Base-by-base conservation (phyloP, 2,329 filamentous ascomycete genomes). In the Thelonectria olida region DNA sequence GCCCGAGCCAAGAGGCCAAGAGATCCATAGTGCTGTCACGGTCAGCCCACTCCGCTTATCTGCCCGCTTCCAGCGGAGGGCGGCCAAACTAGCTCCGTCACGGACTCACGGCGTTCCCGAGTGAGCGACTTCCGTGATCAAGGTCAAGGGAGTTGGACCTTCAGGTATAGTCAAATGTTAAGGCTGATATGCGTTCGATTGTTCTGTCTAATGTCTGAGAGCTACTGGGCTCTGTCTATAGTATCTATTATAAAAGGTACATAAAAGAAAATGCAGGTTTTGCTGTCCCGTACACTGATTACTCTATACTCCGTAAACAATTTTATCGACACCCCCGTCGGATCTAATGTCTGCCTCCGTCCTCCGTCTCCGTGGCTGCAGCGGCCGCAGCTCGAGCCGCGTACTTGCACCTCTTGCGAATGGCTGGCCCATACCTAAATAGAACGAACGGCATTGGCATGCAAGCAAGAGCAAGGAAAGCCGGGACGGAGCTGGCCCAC, bases 391-490 rank as follows among this genome's bases (percentile, higher is more conserved):
- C 68, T 2, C 65, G 61, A 10, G 66, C 64, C 7, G 68, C 63
- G n/a, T 70, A 70, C 27, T 71, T 70, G 31, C 68, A 70, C 22
- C 56, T 60, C 34, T 62, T 53, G 1, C 68, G 55, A 8, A 70
- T 71, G 0, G 61, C 56, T 1, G 66, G 64, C 3, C 69, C 69
- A 7, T 64, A 71, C 15, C 61, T 62, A 12, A 56, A 71, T 2
- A 71, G 49, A 19, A 71, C 28, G 5, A 71, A 71, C 1, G 69
- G 69, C 64, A 71, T 64, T 0, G 69, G 69, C 2, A 67, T 38
- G 10, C 69, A 71, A 1, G 62, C 66, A 13, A 71, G 57, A 1
- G 69, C 65, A 4, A 71, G 52, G 12, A 71, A 71, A 1, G 64
- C 69, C 1, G 69, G 69, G 0, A 71, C 54, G 0, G 51, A 58